These are phyloP conservation scores for Puccinia novopanici DNA, from an alignment of 1,284 basidiomycete genomes.

Conservation along the genomic window DNA sequence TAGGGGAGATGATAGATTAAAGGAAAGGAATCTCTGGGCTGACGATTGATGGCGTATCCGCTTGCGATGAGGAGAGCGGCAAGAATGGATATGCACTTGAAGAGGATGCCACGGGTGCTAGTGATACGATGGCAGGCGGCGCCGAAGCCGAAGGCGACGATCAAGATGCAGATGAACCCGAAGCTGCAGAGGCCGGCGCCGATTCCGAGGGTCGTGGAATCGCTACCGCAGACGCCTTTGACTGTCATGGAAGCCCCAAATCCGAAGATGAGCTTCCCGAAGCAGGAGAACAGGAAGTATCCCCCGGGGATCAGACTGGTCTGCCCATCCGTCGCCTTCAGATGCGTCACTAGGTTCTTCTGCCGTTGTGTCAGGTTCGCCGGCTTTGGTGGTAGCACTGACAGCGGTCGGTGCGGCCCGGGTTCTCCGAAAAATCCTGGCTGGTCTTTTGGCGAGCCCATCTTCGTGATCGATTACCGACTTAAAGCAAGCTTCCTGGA, in stretches of 20 bases:
- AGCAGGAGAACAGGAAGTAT: slow-evolving; percentile 34
- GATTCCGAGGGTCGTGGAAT: not conserved
- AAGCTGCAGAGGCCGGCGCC: not conserved
- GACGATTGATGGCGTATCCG: slow-evolving; percentile 44
- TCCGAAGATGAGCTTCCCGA: slow-evolving; percentile 43
- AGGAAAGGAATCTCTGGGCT: not conserved
- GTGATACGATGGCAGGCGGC: slow-evolving; percentile 21
- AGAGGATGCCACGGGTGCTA: slow-evolving; percentile 16
- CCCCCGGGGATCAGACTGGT: slow-evolving; percentile 17
- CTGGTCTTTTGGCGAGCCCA: not conserved
- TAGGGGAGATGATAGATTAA: not conserved
- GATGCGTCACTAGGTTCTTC: slow-evolving; percentile 14
- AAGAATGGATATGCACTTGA: slow-evolving; percentile 35
- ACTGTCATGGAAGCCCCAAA: slow-evolving; percentile 38
- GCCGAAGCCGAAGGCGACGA: slow-evolving; percentile 41
- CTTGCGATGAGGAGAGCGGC: slow-evolving; percentile 26
- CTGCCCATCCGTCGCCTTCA: slow-evolving; percentile 15
- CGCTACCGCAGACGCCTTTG: slow-evolving; percentile 17
- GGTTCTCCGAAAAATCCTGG: not conserved
- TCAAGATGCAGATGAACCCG: slow-evolving; percentile 40
- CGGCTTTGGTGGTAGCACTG: slow-evolving; percentile 22
- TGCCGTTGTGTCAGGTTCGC: slow-evolving; percentile 6
- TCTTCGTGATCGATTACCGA: not conserved
- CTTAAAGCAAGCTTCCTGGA: not conserved
- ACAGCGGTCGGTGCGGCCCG: not conserved